A percentile compares a stretch with the other conserved stretches of the same genome.
Evolutionary conservation across 768 basidiomycete species (phyloP).

Genomic region (Thelephora aurantiotincta): DNA sequence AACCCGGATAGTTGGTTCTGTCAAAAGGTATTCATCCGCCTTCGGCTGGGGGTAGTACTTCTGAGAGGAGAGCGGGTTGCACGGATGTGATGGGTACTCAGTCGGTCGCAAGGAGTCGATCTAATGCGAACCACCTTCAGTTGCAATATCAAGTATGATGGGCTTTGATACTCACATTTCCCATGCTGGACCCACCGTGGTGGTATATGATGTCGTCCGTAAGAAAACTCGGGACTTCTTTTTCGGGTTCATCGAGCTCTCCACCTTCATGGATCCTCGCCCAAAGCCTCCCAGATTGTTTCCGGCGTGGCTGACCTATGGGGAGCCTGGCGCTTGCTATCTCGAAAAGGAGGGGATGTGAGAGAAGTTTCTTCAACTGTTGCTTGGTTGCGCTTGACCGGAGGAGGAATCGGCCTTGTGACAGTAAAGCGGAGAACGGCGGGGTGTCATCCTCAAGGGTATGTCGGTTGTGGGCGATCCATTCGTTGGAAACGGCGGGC

Average conservation of each 20-base stretch:
- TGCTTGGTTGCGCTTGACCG: slow-evolving; percentile 23
- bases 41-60: slow-evolving; percentile 1
- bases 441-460: slow-evolving; percentile 23
- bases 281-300: slow-evolving; percentile 4
- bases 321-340: slow-evolving; percentile 16
- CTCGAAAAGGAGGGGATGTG: slow-evolving; percentile 34
- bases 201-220: slow-evolving; percentile 7
- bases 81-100: slow-evolving; percentile 8
- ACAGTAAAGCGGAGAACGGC: slow-evolving; percentile 25
- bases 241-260: too few species aligned
- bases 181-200: slow-evolving; percentile 13
- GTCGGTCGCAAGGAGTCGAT: slow-evolving; percentile 8
- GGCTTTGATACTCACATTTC: slow-evolving; percentile 8
- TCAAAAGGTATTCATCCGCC: background rate
- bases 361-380: slow-evolving; percentile 19
- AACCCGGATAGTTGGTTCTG: slow-evolving; percentile 3
- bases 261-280: too few species aligned
- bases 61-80: slow-evolving; percentile 2
- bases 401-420: slow-evolving; percentile 29
- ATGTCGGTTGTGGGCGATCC: too few species aligned
- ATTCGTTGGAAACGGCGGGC: slow-evolving; percentile 18
- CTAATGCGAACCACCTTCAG: background rate
- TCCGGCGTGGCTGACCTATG: slow-evolving; percentile 9
- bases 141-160: background rate
- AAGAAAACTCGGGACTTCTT: background rate